Conservation (phyloP, 2,329 filamentous ascomycete genomes). For the Sordariomycetes sp. region DNA sequence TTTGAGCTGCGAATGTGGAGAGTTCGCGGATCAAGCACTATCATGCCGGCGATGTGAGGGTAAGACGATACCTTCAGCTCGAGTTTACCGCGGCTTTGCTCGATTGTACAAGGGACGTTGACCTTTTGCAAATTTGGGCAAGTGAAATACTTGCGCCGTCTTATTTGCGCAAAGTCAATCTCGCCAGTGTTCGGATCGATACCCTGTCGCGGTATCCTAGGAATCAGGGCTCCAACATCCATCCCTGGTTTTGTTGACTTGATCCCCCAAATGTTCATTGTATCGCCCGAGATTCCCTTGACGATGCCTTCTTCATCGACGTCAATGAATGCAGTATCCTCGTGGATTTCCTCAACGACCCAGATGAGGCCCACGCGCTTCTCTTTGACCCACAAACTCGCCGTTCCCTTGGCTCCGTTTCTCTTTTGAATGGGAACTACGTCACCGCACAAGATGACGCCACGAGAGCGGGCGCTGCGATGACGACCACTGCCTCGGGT, state of each 20-base stretch:
- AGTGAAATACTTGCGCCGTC: constrained; percentile 70
- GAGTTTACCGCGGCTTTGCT: constrained; percentile 58
- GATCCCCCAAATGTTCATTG: constrained; percentile 78
- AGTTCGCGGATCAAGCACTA: constrained; percentile 74
- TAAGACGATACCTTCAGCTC: constrained; percentile 86
- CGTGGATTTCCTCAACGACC: constrained; percentile 96
- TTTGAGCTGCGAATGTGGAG: constrained; percentile 87
- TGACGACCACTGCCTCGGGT: constrained; percentile 50
- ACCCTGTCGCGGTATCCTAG: constrained; percentile 69
- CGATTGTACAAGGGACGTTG: constrained; percentile 77
- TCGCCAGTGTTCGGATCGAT: constrained; percentile 62
- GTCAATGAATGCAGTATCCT: constrained; percentile 73
- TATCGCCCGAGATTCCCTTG: constrained; percentile 61
- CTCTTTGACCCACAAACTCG: constrained; percentile 97
- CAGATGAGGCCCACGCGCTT: constrained; percentile 90
- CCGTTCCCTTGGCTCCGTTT: constrained; percentile 83
- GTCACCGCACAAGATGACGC: constrained; percentile 88
- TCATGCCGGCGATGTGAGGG: constrained; percentile 93
- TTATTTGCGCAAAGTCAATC: constrained; percentile 69
- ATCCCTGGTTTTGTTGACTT: constrained; percentile 57
- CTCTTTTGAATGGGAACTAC: constrained; percentile 97
- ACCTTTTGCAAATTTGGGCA: constrained; percentile 68
- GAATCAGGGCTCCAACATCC: constrained; percentile 70
- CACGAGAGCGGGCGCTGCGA: constrained; percentile 67
- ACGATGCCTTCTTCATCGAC: constrained; percentile 73